Percentiles rank a stretch among this genome's conserved stretches.
Conservation (phyloP, 2,329 filamentous ascomycete genomes). For the Fusarium newnesense region DNA sequence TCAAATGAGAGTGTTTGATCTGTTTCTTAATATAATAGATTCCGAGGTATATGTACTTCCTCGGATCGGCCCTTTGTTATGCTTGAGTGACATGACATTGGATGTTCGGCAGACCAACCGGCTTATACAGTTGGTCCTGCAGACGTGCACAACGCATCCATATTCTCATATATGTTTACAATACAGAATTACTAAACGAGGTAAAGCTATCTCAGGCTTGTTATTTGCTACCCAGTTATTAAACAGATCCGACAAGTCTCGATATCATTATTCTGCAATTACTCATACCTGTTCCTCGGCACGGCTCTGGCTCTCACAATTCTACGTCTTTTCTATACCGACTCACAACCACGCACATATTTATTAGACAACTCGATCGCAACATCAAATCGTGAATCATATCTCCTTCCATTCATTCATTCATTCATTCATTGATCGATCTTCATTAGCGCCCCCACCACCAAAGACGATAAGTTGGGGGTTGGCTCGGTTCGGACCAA, state of each 20-base stretch:
- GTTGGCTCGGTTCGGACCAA: constrained; percentile 22
- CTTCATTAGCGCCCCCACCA: constrained; percentile 6
- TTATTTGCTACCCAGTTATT: background rate
- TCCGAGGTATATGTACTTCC: constrained; percentile 4
- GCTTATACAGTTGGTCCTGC: background rate
- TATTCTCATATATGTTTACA: constrained; percentile 11
- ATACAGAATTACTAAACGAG: constrained; percentile 17
- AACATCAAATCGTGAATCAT: background rate
- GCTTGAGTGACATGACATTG: constrained; percentile 7
- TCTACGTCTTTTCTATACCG: background rate
- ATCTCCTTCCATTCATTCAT: background rate
- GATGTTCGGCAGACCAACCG: constrained; percentile 5
- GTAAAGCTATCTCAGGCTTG: background rate
- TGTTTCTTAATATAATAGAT: background rate
- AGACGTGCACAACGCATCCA: background rate
- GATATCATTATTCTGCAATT: background rate
- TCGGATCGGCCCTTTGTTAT: constrained; percentile 22
- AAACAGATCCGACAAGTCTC: background rate
- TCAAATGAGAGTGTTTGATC: background rate
- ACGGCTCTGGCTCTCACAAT: background rate
- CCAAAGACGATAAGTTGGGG: constrained; percentile 8
- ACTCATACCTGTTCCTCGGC: background rate
- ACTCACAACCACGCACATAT: background rate
- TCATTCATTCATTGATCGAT: constrained; percentile 1
- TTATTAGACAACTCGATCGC: background rate